Percentiles rank a stretch among this genome's conserved stretches.
These are phyloP conservation scores for Neofusicoccum ribis DNA, from an alignment of 2,329 filamentous ascomycete genomes.

Conservation along the genomic window DNA sequence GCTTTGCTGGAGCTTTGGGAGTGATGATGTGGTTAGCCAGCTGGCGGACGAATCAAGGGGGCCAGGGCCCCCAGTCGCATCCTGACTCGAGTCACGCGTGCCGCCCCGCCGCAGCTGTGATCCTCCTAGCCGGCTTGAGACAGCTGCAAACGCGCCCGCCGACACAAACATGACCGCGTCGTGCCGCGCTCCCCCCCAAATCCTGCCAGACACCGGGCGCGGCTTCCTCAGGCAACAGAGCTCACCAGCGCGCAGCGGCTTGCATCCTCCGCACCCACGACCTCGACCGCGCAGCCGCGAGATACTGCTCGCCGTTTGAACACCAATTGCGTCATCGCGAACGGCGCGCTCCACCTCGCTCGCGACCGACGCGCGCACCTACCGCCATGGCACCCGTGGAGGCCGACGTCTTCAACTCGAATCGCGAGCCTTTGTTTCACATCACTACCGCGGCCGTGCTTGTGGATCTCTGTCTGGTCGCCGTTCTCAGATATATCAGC, in stretches of 20 bases:
- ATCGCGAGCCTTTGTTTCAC: constrained; percentile 34
- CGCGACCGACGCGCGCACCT: constrained; percentile 6
- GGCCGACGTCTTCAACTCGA: constrained; percentile 31
- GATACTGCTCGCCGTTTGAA: neutral
- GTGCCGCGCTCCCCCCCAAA: neutral
- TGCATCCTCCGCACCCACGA: neutral
- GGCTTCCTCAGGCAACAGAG: neutral
- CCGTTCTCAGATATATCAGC: constrained; percentile 32
- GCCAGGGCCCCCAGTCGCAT: neutral
- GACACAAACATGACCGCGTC: constrained; percentile 4
- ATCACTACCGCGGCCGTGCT: constrained; percentile 34
- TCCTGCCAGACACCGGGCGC: neutral
- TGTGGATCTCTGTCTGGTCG: constrained; percentile 32
- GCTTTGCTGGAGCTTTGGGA: constrained; percentile 5
- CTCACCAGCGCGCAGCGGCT: neutral
- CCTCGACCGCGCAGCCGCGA: neutral
- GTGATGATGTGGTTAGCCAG: constrained; percentile 8
- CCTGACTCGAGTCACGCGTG: constrained; percentile 8
- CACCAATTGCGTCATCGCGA: constrained; percentile 18
- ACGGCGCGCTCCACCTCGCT: neutral
- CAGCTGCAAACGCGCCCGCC: neutral
- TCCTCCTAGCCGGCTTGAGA: neutral
- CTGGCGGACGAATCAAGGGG: neutral
- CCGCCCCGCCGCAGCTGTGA: constrained; percentile 4
- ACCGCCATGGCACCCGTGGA: constrained; percentile 38